These are phyloP conservation scores for Mycena filopes DNA, from an alignment of 768 basidiomycete species.

Conservation along the genomic window DNA sequence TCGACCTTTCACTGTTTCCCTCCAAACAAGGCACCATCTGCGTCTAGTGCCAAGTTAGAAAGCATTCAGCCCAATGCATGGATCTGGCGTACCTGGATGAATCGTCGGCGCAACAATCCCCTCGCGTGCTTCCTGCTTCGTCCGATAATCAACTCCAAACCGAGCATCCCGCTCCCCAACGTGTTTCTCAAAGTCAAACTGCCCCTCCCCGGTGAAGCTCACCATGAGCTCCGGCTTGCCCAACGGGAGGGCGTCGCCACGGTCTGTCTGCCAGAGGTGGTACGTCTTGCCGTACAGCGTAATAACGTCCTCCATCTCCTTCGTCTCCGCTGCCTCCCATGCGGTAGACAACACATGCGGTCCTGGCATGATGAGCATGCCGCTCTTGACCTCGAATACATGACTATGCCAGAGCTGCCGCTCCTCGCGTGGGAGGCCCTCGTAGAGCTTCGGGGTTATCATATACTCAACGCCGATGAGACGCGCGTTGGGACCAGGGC, in stretches of 20 bases:
- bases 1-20: no score
- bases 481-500: conserved; percentile 51
- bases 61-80: not conserved
- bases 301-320: conserved; percentile 32
- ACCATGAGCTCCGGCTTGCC: conserved; percentile 32
- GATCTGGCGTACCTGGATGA: conserved; percentile 5
- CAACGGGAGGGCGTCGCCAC: conserved; percentile 29
- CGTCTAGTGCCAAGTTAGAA: not conserved
- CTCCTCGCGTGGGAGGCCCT: conserved; percentile 54
- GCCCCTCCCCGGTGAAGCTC: conserved; percentile 32
- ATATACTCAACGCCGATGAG: conserved; percentile 67
- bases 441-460: conserved; percentile 55
- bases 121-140: conserved; percentile 34
- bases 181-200: conserved; percentile 28
- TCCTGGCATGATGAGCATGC: conserved; percentile 33
- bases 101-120: conserved; percentile 1
- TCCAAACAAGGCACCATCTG: conserved; percentile 3
- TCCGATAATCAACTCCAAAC: conserved; percentile 27
- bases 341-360: conserved; percentile 10
- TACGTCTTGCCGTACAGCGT: conserved; percentile 31
- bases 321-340: conserved; percentile 33
- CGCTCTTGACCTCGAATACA: conserved; percentile 52
- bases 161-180: conserved; percentile 18
- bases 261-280: conserved; percentile 33
- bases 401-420: conserved; percentile 66